Evolutionary conservation across 768 basidiomycete genomes (phyloP), one percentile per base, ranked within the genome.

Genomic region (Mycena amicta): DNA sequence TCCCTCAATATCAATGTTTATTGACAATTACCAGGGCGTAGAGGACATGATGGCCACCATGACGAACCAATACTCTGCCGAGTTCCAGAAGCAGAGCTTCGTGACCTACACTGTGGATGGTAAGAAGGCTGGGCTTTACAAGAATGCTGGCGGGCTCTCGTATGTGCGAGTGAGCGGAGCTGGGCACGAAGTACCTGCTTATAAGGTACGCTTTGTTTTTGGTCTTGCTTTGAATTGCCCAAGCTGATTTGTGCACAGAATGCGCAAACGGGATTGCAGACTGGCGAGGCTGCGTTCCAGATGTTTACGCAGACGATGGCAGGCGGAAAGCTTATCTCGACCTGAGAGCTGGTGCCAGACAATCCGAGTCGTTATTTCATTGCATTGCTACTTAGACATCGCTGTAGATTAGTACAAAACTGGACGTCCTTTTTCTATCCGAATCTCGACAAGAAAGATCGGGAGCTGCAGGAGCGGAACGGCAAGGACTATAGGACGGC

Each of bases 141-240:
- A 86, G 73, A 84, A 83, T 56, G 83, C 84, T 4, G 84, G 84
- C 12, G 82, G 74, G 1, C 75, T 79, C 67, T 83, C 83, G 6
- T 86, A 85, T 60, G 66, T 86, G 15, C 76, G 84, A 11, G 75
- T 85, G 28, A 81, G 71, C 57, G 76, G 76, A 11, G 77, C 80
- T 22, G 80, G 79, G 0, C 79, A 82, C 57, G 77, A 81, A 54
- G 79, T 80, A 16, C 78, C 80, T 26, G 78, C 80, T 1, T 82
- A 82, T 55, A 74, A 71, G 64, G 77, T 76, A 37, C n/a, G n/a
- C n/a, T 37, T 37, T 37, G 33, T n/a, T n/a, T n/a, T n/a, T n/a
- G n/a, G n/a, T 18, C 33, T 37, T 37, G 33, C 18, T 52, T 13
- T 20, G 2, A 20, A n/a, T 25, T 18, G 27, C 18, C 12, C 16